These are phyloP conservation scores for Ganoderma sp. DNA, from an alignment of 1,284 basidiomycete genomes.

Conservation along the genomic window DNA sequence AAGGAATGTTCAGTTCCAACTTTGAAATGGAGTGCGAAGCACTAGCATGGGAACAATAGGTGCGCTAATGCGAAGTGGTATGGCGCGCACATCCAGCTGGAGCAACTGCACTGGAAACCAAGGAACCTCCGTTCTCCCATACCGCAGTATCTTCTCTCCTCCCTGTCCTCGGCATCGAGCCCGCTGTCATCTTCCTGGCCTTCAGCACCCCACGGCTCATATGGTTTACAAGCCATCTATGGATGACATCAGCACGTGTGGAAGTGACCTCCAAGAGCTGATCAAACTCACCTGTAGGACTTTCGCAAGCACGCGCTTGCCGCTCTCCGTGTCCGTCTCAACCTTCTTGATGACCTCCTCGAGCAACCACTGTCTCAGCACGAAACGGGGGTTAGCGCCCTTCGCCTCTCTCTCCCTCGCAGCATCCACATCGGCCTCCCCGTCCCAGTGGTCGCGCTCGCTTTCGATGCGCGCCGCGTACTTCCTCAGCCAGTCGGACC, in stretches of 20 bases:
- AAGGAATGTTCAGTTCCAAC: background rate
- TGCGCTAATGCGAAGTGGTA: background rate
- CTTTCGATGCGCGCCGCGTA: constrained; percentile 67
- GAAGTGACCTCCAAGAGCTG: constrained; percentile 14
- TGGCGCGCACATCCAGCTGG: constrained; percentile 58
- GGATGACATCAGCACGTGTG: constrained; percentile 21
- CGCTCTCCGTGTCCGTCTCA: constrained; percentile 63
- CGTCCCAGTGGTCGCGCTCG: constrained; percentile 54
- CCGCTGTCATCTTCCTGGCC: constrained; percentile 49
- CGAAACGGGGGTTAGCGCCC: constrained; percentile 83
- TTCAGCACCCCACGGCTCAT: constrained; percentile 81
- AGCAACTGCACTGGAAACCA: constrained; percentile 94
- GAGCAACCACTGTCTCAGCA: constrained; percentile 90
- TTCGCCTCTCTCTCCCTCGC: constrained; percentile 55
- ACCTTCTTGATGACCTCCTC: constrained; percentile 85
- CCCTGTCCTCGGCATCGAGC: constrained; percentile 63
- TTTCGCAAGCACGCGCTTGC: constrained; percentile 71
- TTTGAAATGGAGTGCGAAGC: background rate
- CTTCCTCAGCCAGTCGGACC: constrained; percentile 69
- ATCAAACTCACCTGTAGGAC: constrained; percentile 63
- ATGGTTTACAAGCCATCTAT: constrained; percentile 84
- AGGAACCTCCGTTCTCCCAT: constrained; percentile 78
- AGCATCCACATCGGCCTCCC: constrained; percentile 42
- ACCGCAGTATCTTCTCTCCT: constrained; percentile 80
- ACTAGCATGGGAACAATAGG: background rate